Base-by-base conservation (phyloP, 2,329 filamentous ascomycete genomes). In the Stromatinia cepivora region DNA sequence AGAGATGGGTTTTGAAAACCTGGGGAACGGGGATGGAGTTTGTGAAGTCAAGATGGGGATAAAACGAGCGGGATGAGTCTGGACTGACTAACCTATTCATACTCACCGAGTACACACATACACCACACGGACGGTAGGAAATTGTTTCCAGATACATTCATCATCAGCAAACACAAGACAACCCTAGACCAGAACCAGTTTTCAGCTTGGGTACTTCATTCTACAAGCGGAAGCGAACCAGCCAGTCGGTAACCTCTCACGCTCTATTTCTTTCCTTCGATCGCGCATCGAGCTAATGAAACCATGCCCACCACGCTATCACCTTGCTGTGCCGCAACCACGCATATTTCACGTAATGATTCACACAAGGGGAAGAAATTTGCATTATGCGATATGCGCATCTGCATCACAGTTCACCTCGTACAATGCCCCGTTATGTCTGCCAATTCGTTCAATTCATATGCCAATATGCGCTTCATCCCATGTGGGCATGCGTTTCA, bases 321-420 rank as follows among this genome's bases (percentile, higher is more conserved):
- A 36, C 31, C 8, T 31, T 36, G 10, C 31, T 11, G 31, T 36
- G 20, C 53, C 53, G 31, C 53, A 36, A n/a, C n/a, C 53, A 56
- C 31, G 31, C 53, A 56, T 56, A 56, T 56, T 56, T 56, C 53
- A 56, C 53, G 53, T 22, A 34, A 56, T 56, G 34, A 17, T 56
- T 15, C 39, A 42, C 39, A 42, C 13, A 15, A 42, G 39, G 39
- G 13, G 3, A 15, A 13, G 36, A 39, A 39, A 39, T 42, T 39
- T 42, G 39, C 39, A 42, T 42, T 42, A 42, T 13, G 39, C 39
- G 39, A 42, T 42, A 15, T 42, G 39, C 39, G 4, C 5, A 4
- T 42, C n/a, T n/a, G n/a, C n/a, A n/a, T 42, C 9, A 13, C 13
- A 42, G 39, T 4, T 42, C 39, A 5, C 13, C 39, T 42, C 4